Evolutionary conservation across 108 stramenopile species (phyloP), one percentile per base, ranked within the genome.

Genomic region (Skeletonema menzelii): DNA sequence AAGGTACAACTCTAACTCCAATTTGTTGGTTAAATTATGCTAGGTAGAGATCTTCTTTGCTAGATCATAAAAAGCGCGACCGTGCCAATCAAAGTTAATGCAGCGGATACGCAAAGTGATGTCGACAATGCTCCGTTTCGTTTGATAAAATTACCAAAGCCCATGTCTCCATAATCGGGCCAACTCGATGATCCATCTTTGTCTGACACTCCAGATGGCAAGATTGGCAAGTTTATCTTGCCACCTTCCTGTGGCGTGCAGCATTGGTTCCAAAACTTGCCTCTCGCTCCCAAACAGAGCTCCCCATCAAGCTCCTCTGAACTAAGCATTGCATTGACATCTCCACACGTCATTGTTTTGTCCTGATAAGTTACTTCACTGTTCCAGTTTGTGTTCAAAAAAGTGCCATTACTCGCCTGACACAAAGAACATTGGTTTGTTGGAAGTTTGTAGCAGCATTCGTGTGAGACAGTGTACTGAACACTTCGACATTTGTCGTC

Each of bases 321-420:
- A 55, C 73, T 73, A 31, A 80, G 58, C 7, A 69, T 68, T 32
- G 79, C 79, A 65, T 70, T 80, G 32, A 80, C 69, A 60, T 80
- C 79, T 27, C 79, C 69, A 30, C 79, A 80, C n/a, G 79, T 80
- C 20, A 68, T 27, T 8, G 27, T 28, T 24, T 53, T 37, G 38
- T 73, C 73, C 69, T 65, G 73, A 59, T 80, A 80, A 5, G 34
- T 22, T 37, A 80, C 79, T 65, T 80, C 73, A 13, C 35, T 59
- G 59, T 80, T 80, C 79, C 79, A 80, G 38, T 80, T 80, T 2
- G 79, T 80, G 40, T 80, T 80, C 59, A 80, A 56, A 61, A 59
- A 80, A n/a, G 79, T 80, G 32, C 79, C 79, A 56, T 80, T 74
- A 55, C 56, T 69, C 30, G 55, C 57, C 63, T 69, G 69, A 31